phyloP scores from a whole-genome alignment of 2,329 filamentous ascomycete species.

The Pseudonectria buxi region DNA sequence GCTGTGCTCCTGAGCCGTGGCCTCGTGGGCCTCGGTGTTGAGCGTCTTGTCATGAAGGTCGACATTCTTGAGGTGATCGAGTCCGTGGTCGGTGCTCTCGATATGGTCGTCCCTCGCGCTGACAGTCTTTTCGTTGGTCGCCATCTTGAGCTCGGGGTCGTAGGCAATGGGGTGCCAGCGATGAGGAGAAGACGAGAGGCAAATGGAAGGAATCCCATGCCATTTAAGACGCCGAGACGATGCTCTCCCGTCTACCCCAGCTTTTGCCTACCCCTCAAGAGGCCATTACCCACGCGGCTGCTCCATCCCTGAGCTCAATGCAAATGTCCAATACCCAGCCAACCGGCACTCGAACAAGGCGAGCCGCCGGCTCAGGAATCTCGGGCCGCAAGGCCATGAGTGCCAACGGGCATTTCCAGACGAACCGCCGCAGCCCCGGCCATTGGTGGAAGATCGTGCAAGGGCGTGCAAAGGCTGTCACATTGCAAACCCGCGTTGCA shows the following conservation, averaged over 20 bases:
- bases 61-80: conserved; percentile 27
- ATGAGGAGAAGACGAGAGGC: not conserved
- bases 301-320: no score
- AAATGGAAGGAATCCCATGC: no score
- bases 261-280: no score
- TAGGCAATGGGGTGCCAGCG: not conserved
- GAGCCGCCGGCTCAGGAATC: no score
- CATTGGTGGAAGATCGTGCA: conserved; percentile 22
- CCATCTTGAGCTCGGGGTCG: conserved; percentile 11
- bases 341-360: no score
- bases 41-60: conserved; percentile 31
- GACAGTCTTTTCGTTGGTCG: conserved; percentile 13
- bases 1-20: conserved; percentile 32
- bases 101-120: conserved; percentile 18
- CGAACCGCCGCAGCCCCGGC: not conserved
- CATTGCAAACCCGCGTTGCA: not conserved
- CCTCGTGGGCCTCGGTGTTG: conserved; percentile 30
- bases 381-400: not conserved
- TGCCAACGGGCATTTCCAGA: conserved; percentile 1
- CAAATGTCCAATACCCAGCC: no score
- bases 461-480: conserved; percentile 3
- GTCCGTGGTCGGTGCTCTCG: conserved; percentile 24
- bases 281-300: no score
- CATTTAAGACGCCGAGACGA: no score
- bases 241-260: no score